Evolutionary conservation across 768 basidiomycete species (phyloP).

Genomic region (Hygrocybe punicea): DNA sequence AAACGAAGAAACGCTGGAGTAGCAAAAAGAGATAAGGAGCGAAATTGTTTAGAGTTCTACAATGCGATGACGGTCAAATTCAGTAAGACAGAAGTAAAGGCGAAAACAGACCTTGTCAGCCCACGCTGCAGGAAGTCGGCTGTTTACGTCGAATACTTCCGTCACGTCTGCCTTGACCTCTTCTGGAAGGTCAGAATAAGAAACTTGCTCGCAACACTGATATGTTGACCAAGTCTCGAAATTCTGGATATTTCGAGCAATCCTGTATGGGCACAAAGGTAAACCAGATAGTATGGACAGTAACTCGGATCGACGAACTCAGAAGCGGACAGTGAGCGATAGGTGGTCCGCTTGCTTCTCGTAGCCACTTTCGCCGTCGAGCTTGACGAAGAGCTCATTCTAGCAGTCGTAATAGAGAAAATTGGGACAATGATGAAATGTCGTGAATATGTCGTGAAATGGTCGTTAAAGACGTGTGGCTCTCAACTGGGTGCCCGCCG

Average conservation of each 20-base stretch:
- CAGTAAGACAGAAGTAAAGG: neutral
- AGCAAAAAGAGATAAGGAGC: slow-evolving; percentile 22
- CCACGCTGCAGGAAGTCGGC: slow-evolving; percentile 42
- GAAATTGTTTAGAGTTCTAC: slow-evolving; percentile 26
- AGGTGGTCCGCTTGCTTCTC: slow-evolving; percentile 11
- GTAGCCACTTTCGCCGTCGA: slow-evolving; percentile 6
- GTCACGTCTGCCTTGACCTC: slow-evolving; percentile 36
- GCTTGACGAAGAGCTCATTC: slow-evolving; percentile 13
- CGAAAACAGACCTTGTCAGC: slow-evolving; percentile 34
- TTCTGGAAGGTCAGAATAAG: slow-evolving; percentile 43
- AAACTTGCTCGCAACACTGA: slow-evolving; percentile 50
- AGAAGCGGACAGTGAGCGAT: slow-evolving; percentile 44
- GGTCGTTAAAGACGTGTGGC: neutral
- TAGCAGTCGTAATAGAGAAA: neutral
- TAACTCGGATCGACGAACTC: slow-evolving; percentile 33
- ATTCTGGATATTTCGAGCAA: slow-evolving; percentile 45
- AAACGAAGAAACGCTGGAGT: slow-evolving; percentile 31
- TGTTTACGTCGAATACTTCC: slow-evolving; percentile 38
- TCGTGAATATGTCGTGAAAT: neutral
- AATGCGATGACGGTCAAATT: neutral
- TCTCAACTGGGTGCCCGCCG: neutral
- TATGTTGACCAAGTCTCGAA: slow-evolving; percentile 53
- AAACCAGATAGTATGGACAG: neutral
- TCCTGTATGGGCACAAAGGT: slow-evolving; percentile 28
- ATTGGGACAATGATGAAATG: neutral